These are phyloP conservation scores for Mycena filopes DNA, from an alignment of 768 basidiomycete genomes.

Conservation along the genomic window DNA sequence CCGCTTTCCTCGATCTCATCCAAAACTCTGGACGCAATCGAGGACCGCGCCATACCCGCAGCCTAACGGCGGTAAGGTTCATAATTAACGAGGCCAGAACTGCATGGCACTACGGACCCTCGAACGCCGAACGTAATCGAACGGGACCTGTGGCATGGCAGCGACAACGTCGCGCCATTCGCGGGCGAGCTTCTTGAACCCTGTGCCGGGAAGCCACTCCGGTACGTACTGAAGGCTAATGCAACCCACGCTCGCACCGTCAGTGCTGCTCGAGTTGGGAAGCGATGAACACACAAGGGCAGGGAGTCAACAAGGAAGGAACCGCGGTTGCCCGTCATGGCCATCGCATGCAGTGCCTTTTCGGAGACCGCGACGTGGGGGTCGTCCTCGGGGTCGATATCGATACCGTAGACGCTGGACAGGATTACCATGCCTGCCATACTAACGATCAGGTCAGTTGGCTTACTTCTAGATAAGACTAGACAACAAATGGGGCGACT, in stretches of 20 bases:
- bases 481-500: too few relatives aligned
- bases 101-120: too few relatives aligned
- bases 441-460: too few relatives aligned
- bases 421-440: conserved; percentile 38
- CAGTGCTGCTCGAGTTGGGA: too few relatives aligned
- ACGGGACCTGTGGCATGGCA: conserved; percentile 40
- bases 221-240: conserved; percentile 47
- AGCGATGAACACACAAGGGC: conserved; percentile 18
- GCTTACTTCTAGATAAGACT: too few relatives aligned
- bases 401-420: conserved; percentile 47
- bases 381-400: conserved; percentile 45
- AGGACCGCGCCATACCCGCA: conserved; percentile 30
- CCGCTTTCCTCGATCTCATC: conserved; percentile 22
- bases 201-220: conserved; percentile 48
- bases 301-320: conserved; percentile 46
- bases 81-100: too few relatives aligned
- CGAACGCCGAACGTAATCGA: conserved; percentile 20
- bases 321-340: conserved; percentile 40
- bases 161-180: conserved; percentile 35
- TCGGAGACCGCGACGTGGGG: conserved; percentile 46
- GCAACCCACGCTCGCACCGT: too few relatives aligned
- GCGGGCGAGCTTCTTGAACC: conserved; percentile 47
- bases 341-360: conserved; percentile 40
- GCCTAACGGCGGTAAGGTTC: too few relatives aligned
- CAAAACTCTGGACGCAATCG: conserved; percentile 29